A percentile compares a stretch with the other conserved stretches of the same genome.
Conservation (phyloP, 176 grass and related monocot genomes). For the Aegilops sharonensis region DNA sequence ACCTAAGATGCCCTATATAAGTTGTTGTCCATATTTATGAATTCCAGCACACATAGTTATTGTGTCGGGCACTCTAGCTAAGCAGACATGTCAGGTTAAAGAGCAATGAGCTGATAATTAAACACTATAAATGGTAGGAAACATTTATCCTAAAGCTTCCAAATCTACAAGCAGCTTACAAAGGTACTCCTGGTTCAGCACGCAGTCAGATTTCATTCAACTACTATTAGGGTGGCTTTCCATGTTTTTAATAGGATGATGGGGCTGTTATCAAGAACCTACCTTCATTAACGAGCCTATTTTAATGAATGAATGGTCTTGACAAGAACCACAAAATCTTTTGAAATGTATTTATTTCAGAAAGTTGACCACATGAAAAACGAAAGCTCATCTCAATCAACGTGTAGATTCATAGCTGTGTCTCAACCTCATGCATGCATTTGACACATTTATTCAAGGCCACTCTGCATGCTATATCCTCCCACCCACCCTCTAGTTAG, state of each 20-base stretch:
- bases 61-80: neutral
- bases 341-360: neutral
- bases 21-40: neutral
- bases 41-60: neutral
- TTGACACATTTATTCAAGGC: neutral
- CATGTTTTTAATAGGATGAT: neutral
- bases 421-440: neutral
- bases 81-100: neutral
- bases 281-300: conserved; percentile 1
- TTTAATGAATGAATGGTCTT: neutral
- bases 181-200: neutral
- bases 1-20: conserved; percentile 3
- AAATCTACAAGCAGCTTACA: neutral
- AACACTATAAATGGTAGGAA: neutral
- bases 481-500: neutral
- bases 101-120: neutral
- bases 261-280: neutral
- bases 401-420: neutral
- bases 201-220: neutral
- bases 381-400: neutral
- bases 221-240: neutral
- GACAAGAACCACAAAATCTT: conserved; percentile 10
- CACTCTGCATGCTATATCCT: neutral
- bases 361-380: neutral
- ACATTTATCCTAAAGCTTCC: neutral